Evolutionary conservation across 106 monocot species (phyloP).

Genomic region (Chionographis japonica): DNA sequence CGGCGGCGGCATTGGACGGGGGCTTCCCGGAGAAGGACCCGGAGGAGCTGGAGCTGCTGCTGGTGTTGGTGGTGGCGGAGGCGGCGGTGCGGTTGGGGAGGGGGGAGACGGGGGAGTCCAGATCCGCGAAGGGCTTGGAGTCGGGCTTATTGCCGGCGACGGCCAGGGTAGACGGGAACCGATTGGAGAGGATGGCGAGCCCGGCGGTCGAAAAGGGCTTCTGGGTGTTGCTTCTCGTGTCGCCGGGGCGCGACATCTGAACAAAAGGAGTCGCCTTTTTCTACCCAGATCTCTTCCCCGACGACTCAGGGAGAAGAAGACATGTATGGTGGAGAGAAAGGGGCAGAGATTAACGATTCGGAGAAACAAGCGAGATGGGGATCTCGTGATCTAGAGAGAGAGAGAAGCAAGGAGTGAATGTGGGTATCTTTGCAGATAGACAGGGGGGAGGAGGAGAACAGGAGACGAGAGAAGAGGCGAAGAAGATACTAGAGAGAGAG

Average conservation of each 20-base stretch:
- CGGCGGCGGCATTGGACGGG: not conserved
- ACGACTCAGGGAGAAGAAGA: not conserved
- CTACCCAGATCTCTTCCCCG: not conserved
- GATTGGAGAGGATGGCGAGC: not conserved
- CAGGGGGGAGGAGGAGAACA: not conserved
- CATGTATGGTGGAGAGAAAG: conserved; percentile 11
- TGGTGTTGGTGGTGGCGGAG: conserved; percentile 15
- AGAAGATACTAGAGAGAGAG: no score
- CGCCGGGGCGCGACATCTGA: not conserved
- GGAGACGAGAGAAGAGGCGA: no score
- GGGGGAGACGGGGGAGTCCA: conserved; percentile 23
- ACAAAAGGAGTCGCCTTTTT: not conserved
- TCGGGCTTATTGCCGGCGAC: conserved; percentile 18
- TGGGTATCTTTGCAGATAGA: conserved; percentile 8
- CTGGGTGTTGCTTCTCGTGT: not conserved
- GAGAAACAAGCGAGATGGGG: not conserved
- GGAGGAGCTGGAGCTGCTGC: conserved; percentile 38
- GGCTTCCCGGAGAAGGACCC: conserved; percentile 15
- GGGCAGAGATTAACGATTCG: not conserved
- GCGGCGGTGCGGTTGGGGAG: conserved; percentile 2
- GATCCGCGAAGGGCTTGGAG: conserved; percentile 10
- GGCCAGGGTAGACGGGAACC: not conserved
- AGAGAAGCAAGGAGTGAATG: conserved; percentile 36
- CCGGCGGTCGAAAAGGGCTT: not conserved
- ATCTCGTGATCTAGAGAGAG: conserved; percentile 12